phyloP scores from a whole-genome alignment of 306 rosid species.

The Mucuna pruriens region DNA sequence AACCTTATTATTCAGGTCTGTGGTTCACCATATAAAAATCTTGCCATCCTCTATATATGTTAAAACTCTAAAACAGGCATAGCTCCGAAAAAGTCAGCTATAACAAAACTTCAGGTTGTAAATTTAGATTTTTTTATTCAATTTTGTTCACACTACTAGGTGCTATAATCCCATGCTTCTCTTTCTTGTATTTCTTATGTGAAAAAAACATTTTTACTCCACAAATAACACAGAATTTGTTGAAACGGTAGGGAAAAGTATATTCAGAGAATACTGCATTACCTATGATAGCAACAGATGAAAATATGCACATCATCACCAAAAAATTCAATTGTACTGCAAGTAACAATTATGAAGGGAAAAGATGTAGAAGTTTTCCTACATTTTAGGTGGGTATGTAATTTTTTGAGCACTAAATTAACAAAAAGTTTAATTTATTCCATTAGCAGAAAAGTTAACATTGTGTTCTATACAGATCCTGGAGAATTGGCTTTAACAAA shows the following conservation, averaged over 20 bases:
- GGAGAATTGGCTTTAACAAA: slow-evolving; percentile 7
- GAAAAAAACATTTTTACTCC: background rate
- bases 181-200: background rate
- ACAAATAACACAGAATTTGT: background rate
- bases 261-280: background rate
- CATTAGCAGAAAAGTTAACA: background rate
- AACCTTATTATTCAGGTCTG: background rate
- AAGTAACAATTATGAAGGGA: background rate
- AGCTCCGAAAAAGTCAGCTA: background rate
- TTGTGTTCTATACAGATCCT: background rate
- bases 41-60: background rate
- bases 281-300: background rate
- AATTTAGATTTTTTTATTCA: background rate
- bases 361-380: background rate
- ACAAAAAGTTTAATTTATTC: slow-evolving; percentile 3
- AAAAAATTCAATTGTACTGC: background rate
- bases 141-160: background rate
- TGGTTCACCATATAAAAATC: background rate
- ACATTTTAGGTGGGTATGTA: background rate
- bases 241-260: background rate
- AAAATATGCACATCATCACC: slow-evolving; percentile 1
- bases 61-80: background rate
- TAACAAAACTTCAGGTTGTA: background rate
- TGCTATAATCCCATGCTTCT: background rate
- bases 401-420: background rate